Base-by-base conservation (phyloP, 1,139 yeast species). In the Magnusiomyces ingens region DNA sequence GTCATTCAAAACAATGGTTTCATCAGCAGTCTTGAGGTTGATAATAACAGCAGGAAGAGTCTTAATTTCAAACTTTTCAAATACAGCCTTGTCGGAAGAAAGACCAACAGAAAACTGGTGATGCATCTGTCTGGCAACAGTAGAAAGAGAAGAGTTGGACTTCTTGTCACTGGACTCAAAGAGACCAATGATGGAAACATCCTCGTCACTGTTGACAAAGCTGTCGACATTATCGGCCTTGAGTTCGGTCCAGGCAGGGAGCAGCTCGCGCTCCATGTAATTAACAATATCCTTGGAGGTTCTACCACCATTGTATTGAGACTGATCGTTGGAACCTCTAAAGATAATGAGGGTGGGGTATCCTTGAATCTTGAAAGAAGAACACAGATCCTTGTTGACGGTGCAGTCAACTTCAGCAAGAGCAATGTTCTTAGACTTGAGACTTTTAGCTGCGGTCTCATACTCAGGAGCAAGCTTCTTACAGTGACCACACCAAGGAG, bases 401-500 rank as follows among this genome's bases (percentile, higher is more conserved):
- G 93, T 85, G 78, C 99, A 93, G 75, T 93, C 97, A 61, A 93
- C 76, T 75, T 93, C 96, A 55, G 93, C 97, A 65, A 93, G 77
- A 61, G 83, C 80, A 70, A 91, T 85, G 57, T 80, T 75, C 59
- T 85, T 73, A 49, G 77, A 82, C 60, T 79, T 79, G 67, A 93
- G 77, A 26, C 69, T 63, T 60, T 87, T 85, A 53, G 99, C 97
- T 52, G 98, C 99, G 64, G 79, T 71, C 61, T 85, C 80, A 68
- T 80, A 91, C 71, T 93, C 93, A 52, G 99, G 99, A 21, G 93
- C 98, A 62, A 93, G 78, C 57, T 81, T 81, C 78, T 93, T 90
- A 78, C 99, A 93, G 75, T 93, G 96, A 21, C 99, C 99, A 55
- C 99, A 93, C 99, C 99, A 93, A 67, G 99, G 98, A 35, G 99